phyloP scores from a whole-genome alignment of 306 rosid species.

The Fragaria iinumae region DNA sequence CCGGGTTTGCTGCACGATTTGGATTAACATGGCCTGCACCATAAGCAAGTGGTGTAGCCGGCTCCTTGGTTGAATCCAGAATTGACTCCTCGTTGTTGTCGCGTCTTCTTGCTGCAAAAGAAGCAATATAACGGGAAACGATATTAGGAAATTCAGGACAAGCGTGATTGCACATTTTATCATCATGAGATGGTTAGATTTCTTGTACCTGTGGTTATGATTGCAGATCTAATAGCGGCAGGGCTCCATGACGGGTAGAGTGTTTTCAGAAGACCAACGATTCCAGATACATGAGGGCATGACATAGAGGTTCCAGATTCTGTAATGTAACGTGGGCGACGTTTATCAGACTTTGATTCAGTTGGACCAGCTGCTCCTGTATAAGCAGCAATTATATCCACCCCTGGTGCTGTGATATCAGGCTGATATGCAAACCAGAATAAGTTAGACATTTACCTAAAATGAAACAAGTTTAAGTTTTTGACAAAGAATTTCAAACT shows the following conservation, averaged over 20 bases:
- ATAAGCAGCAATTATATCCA: conserved; percentile 37
- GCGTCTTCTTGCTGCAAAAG: conserved; percentile 30
- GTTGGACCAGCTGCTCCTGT: conserved; percentile 13
- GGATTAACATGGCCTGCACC: conserved; percentile 67
- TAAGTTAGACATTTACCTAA: not conserved
- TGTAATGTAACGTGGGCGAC: conserved; percentile 11
- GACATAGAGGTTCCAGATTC: conserved; percentile 56
- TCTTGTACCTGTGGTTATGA: conserved; percentile 42
- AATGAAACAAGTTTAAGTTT: not conserved
- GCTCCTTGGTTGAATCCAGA: not conserved
- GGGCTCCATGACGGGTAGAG: conserved; percentile 51
- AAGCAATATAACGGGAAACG: not conserved
- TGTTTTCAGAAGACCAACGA: conserved; percentile 44
- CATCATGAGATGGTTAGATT: not conserved
- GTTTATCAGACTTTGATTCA: conserved; percentile 20
- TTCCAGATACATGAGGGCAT: conserved; percentile 54
- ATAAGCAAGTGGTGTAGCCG: conserved; percentile 50
- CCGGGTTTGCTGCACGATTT: conserved; percentile 49
- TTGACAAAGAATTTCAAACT: not conserved
- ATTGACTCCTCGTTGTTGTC: conserved; percentile 21
- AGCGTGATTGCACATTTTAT: not conserved
- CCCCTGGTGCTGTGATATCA: conserved; percentile 50
- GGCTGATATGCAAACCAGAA: conserved; percentile 24
- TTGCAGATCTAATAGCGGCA: conserved; percentile 51
- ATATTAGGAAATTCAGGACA: no score